A percentile compares a stretch with the other conserved stretches of the same genome.
Evolutionary conservation across 1,139 yeast species (phyloP).

Genomic region (Arxiozyma bovina): DNA sequence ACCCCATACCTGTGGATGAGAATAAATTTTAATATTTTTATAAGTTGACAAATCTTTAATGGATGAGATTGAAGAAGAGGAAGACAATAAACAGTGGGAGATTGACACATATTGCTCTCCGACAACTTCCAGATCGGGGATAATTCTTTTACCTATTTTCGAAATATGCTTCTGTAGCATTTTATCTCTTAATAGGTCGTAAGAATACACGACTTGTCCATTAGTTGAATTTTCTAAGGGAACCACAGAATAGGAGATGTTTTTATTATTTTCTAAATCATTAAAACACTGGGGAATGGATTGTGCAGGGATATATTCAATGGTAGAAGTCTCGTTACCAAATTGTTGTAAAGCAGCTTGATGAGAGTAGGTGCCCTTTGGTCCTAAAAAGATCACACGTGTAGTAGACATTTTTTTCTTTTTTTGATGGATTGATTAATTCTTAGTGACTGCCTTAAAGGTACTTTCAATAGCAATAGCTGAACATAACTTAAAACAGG

Average conservation of each 20-base stretch:
- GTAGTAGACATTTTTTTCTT: not conserved
- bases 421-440: too few relatives aligned
- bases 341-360: slow-evolving; percentile 84
- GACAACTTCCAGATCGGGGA: slow-evolving; percentile 42
- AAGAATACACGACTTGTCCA: slow-evolving; percentile 76
- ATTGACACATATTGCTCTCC: slow-evolving; percentile 79
- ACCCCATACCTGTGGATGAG: slow-evolving; percentile 99
- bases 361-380: slow-evolving; percentile 84
- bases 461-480: too few relatives aligned
- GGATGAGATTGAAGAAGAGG: slow-evolving; percentile 31
- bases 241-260: slow-evolving; percentile 65
- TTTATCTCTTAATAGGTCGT: slow-evolving; percentile 72
- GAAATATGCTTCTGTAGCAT: slow-evolving; percentile 25
- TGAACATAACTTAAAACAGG: not conserved
- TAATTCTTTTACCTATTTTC: slow-evolving; percentile 11
- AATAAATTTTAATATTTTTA: slow-evolving; percentile 51
- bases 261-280: slow-evolving; percentile 35
- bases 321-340: slow-evolving; percentile 9
- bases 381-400: slow-evolving; percentile 69
- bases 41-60: slow-evolving; percentile 29
- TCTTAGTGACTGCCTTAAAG: too few relatives aligned
- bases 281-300: slow-evolving; percentile 61
- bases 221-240: slow-evolving; percentile 94
- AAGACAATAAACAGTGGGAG: slow-evolving; percentile 64
- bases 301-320: slow-evolving; percentile 30